These are phyloP conservation scores for Boletus pseudo-olivaceus DNA, from an alignment of 768 basidiomycete genomes.

Conservation along the genomic window DNA sequence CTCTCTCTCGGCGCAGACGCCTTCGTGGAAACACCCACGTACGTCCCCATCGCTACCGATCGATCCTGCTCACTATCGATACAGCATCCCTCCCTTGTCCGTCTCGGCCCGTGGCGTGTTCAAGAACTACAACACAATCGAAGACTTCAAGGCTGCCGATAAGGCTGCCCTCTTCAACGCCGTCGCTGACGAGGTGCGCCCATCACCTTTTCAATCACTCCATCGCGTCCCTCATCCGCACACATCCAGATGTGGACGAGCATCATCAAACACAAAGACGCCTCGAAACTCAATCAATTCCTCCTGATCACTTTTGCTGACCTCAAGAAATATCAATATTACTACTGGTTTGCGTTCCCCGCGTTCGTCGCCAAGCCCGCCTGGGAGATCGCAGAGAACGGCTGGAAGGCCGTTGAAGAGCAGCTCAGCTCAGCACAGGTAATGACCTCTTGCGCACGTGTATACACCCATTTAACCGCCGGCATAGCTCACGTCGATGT, in stretches of 20 bases:
- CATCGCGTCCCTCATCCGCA: not conserved
- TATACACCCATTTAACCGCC: not conserved
- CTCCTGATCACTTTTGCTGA: conserved; percentile 93
- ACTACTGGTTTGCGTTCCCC: conserved; percentile 98
- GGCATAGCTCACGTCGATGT: conserved; percentile 50
- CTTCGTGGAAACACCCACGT: conserved; percentile 51
- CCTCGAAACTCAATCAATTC: conserved; percentile 67
- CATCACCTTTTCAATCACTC: not conserved
- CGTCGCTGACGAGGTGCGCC: conserved; percentile 59
- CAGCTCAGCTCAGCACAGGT: conserved; percentile 45
- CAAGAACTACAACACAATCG: conserved; percentile 97
- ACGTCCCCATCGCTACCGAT: conserved; percentile 19
- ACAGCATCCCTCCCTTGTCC: conserved; percentile 47
- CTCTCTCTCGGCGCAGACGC: conserved; percentile 63
- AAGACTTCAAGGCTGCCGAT: conserved; percentile 88
- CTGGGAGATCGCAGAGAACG: conserved; percentile 73
- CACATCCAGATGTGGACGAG: conserved; percentile 63
- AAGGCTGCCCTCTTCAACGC: conserved; percentile 85
- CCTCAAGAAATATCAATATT: conserved; percentile 97
- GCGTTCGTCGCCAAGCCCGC: conserved; percentile 86
- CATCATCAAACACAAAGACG: conserved; percentile 49
- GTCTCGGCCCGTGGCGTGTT: conserved; percentile 60
- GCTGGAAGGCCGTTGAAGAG: conserved; percentile 52
- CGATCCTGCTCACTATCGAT: conserved; percentile 2
- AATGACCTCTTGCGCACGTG: conserved; percentile 4